These are phyloP conservation scores for Erysimum cheiri DNA, from an alignment of 441 rosid species.

Conservation along the genomic window DNA sequence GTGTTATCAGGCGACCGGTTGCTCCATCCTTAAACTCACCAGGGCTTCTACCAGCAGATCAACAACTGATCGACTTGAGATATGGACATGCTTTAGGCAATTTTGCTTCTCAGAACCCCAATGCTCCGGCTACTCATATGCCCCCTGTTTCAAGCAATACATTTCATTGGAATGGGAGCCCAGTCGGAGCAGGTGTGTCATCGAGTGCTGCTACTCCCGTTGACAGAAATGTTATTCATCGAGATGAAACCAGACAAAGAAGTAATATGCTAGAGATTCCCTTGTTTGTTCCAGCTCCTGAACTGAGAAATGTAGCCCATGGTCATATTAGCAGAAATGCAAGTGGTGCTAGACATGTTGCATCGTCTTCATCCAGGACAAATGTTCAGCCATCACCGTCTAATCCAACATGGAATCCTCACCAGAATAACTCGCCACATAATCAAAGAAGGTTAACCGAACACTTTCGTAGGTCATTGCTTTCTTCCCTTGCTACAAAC, in stretches of 20 bases:
- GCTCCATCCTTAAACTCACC: conserved; percentile 51
- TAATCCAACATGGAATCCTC: conserved; percentile 53
- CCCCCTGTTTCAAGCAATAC: conserved; percentile 62
- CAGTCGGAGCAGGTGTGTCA: conserved; percentile 52
- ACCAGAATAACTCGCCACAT: conserved; percentile 52
- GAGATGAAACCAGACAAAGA: conserved; percentile 54
- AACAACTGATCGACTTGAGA: conserved; percentile 53
- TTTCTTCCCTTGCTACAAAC: conserved; percentile 58
- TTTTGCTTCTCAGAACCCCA: conserved; percentile 49
- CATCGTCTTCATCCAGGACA: conserved; percentile 55
- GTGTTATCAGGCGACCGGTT: conserved; percentile 55
- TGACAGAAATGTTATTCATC: conserved; percentile 48
- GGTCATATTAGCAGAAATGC: conserved; percentile 48
- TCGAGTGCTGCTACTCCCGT: conserved; percentile 48
- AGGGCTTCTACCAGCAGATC: conserved; percentile 54
- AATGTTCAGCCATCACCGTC: conserved; percentile 60
- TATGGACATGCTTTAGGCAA: conserved; percentile 50
- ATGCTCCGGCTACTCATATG: conserved; percentile 52
- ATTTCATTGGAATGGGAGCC: conserved; percentile 64
- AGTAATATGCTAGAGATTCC: conserved; percentile 60
- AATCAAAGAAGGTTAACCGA: conserved; percentile 76
- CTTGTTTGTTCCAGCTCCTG: conserved; percentile 55
- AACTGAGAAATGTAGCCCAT: conserved; percentile 50
- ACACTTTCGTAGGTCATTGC: conserved; percentile 70
- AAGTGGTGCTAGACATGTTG: conserved; percentile 56